These are phyloP conservation scores for Ichthyophthirius multifiliis DNA, from an alignment of 169 alveolate genomes.

Conservation along the genomic window DNA sequence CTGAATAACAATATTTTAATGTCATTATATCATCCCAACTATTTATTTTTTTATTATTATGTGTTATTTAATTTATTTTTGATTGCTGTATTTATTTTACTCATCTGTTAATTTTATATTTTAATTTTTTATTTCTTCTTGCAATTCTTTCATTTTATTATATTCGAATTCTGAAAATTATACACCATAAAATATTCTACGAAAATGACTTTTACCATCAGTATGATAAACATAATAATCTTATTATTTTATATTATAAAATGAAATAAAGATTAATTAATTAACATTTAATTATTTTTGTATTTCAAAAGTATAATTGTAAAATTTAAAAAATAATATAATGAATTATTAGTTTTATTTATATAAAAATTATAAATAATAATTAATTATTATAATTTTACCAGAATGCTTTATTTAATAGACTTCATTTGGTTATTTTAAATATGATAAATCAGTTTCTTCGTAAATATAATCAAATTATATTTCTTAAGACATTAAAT, in stretches of 20 bases:
- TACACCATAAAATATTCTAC: constrained; percentile 18
- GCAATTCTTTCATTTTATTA: not conserved
- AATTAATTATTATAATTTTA: not conserved
- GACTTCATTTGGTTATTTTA: not conserved
- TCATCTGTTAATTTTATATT: constrained; percentile 19
- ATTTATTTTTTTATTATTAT: not conserved
- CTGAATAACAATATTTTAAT: constrained; percentile 44
- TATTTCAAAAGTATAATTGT: not conserved
- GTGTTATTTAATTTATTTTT: not conserved
- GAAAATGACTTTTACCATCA: constrained; percentile 19
- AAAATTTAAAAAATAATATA: too few relatives aligned
- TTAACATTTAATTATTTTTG: not conserved
- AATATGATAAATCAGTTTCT: not conserved
- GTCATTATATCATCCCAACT: constrained; percentile 33
- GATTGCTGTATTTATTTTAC: not conserved
- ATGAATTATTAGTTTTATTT: not conserved
- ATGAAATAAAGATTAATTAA: not conserved
- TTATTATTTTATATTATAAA: not conserved
- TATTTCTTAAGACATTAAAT: too few relatives aligned
- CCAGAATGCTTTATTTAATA: constrained; percentile 6
- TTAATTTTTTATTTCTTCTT: constrained; percentile 1
- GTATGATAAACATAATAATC: constrained; percentile 25
- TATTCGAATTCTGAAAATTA: constrained; percentile 34
- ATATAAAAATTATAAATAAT: not conserved
- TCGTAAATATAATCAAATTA: too few relatives aligned